Evolutionary conservation across 306 rosid genomes (phyloP), one percentile per base, ranked within the genome.

Genomic region (Begonia loranthoides): DNA sequence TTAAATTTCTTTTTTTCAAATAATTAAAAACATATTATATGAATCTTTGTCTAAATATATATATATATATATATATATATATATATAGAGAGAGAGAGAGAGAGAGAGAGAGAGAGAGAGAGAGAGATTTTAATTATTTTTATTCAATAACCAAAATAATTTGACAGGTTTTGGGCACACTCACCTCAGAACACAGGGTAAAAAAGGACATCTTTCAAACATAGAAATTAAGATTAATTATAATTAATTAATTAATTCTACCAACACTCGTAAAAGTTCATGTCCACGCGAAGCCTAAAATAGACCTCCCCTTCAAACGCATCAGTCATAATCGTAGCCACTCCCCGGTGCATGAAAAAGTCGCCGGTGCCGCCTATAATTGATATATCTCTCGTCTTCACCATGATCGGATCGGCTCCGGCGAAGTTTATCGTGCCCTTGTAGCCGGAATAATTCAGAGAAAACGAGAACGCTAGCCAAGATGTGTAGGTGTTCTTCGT

Each of bases 251-350:
- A 28, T 28, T 28, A 28, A 28, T 43, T 43, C 47, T 39, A 78
- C 93, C 87, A 84, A 46, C 95, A 79, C 45, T 89, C 93, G 1
- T 69, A 81, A 56, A 88, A 78, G 21, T 77, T 84, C 11, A 88
- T 67, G n/a, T 79, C 73, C 15, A 79, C 67, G 1, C 59, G 60
- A 49, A 88, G 95, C 49, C 95, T 48, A 50, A 84, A 88, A 33
- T 84, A 88, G 33, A 77, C 79, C 11, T 79, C 80, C 12, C 89
- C 93, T 69, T 88, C 89, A 45, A 51, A 77, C 0, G 87, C 73
- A 54, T 84, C 95, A 0, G 97, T 84, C 52, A 28, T 45, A 13
- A 89, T 10, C 50, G 95, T 84, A 10, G 93, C 97, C 13, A 79
- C 15, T 10, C 89, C 95, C 12, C 95, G 61, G 45, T 74, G 75